Conservation (phyloP, 805 yeast genomes). For the Zygoascus flipseniorum region DNA sequence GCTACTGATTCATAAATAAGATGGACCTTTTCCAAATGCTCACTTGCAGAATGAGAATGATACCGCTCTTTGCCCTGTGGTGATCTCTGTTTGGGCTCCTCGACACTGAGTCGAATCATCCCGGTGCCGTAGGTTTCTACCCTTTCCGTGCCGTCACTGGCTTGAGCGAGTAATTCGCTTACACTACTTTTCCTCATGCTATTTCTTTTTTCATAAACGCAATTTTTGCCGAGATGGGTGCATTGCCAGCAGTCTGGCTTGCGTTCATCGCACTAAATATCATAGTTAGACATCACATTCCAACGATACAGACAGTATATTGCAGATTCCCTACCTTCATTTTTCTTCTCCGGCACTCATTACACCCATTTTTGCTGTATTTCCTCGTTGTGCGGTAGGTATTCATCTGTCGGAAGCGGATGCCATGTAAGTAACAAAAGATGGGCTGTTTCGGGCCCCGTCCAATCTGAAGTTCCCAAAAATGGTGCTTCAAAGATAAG, state of each 20-base stretch:
- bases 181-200: not conserved
- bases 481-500: too few relatives aligned
- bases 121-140: too few relatives aligned
- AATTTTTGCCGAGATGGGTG: slow-evolving; percentile 36
- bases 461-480: too few relatives aligned
- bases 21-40: too few relatives aligned
- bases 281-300: not conserved
- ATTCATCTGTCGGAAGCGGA: not conserved
- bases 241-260: slow-evolving; percentile 50
- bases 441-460: not conserved
- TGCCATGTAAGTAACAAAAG: not conserved
- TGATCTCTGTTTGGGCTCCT: too few relatives aligned
- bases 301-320: not conserved
- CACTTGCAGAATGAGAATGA: too few relatives aligned
- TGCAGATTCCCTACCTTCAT: slow-evolving; percentile 2
- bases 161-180: not conserved
- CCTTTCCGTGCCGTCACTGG: too few relatives aligned
- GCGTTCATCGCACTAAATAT: slow-evolving; percentile 37
- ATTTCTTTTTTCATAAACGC: slow-evolving; percentile 29
- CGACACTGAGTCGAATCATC: too few relatives aligned
- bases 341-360: slow-evolving; percentile 6
- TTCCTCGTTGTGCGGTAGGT: not conserved
- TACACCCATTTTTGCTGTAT: slow-evolving; percentile 8
- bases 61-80: too few relatives aligned
- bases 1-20: too few relatives aligned